Percentiles rank a stretch among this genome's conserved stretches.
Conservation (phyloP, 345 rosid species). For the Excoecaria cochinchinensis region DNA sequence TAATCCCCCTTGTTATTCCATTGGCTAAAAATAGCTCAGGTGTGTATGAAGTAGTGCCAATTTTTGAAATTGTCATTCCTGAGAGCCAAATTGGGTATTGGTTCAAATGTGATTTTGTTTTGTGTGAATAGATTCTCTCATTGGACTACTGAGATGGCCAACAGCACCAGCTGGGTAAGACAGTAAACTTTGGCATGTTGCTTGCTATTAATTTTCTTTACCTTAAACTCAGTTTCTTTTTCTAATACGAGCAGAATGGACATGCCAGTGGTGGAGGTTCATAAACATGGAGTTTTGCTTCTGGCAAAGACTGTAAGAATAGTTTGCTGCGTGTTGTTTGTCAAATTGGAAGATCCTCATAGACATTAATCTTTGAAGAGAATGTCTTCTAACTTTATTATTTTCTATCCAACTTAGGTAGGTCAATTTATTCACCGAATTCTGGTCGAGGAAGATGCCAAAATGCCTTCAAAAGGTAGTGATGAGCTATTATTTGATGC, state of each 20-base stretch:
- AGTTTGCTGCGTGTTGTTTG: not conserved
- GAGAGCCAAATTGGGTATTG: slow-evolving; percentile 6
- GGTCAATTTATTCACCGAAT: slow-evolving; percentile 30
- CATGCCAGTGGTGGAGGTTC: slow-evolving; percentile 32
- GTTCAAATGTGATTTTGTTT: slow-evolving; percentile 5
- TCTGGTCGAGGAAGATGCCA: slow-evolving; percentile 30
- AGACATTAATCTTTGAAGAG: not conserved
- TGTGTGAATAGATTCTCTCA: slow-evolving; percentile 14
- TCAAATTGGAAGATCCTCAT: not conserved
- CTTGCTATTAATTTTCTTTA: slow-evolving; percentile 1
- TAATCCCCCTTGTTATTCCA: slow-evolving; percentile 28
- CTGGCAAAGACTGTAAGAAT: slow-evolving; percentile 26
- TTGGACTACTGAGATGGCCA: slow-evolving; percentile 34
- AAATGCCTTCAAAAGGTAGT: slow-evolving; percentile 7
- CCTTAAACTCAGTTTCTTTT: slow-evolving; percentile 5
- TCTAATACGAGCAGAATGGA: slow-evolving; percentile 25
- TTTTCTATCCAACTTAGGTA: slow-evolving; percentile 16
- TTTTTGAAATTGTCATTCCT: slow-evolving; percentile 1
- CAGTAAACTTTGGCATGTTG: not conserved
- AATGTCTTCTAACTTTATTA: not conserved
- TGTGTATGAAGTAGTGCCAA: not conserved
- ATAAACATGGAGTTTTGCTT: slow-evolving; percentile 29
- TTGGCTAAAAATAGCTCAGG: slow-evolving; percentile 27
- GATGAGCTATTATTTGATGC: slow-evolving; percentile 19
- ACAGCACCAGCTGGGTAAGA: slow-evolving; percentile 32